These are phyloP conservation scores for Russula ochroleuca DNA, from an alignment of 768 basidiomycete species.

Conservation along the genomic window DNA sequence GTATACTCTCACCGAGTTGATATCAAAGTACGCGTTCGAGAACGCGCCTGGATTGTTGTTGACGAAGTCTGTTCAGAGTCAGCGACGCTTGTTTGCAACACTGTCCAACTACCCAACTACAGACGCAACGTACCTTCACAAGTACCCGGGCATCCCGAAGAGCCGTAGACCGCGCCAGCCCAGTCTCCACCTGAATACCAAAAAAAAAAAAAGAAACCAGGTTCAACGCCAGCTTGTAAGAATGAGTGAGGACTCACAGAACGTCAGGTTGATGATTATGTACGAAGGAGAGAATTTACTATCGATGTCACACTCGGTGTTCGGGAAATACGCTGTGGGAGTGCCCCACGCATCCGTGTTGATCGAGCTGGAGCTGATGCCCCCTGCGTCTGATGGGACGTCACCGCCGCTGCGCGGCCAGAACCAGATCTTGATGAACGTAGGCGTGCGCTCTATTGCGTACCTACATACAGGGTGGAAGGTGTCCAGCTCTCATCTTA, in stretches of 20 bases:
- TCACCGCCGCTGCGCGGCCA: constrained; percentile 49
- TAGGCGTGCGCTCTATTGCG: constrained; percentile 55
- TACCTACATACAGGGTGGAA: constrained; percentile 40
- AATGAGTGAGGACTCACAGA: constrained; percentile 46
- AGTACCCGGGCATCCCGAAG: constrained; percentile 50
- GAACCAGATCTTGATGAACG: constrained; percentile 66
- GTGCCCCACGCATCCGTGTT: constrained; percentile 56
- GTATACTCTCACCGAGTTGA: constrained; percentile 56
- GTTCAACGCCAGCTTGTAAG: neutral
- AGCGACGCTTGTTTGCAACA: neutral
- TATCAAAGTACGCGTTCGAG: constrained; percentile 64
- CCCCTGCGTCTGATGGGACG: constrained; percentile 46
- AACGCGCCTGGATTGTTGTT: constrained; percentile 66
- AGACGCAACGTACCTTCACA: constrained; percentile 43
- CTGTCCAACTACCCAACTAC: neutral
- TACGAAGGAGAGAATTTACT: constrained; percentile 53
- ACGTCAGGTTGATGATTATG: constrained; percentile 66
- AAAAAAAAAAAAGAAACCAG: neutral
- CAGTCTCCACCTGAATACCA: constrained; percentile 42
- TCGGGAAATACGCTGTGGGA: constrained; percentile 60
- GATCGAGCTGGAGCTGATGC: constrained; percentile 42
- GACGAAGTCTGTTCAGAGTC: constrained; percentile 53
- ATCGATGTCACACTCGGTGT: constrained; percentile 51
- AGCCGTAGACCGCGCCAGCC: constrained; percentile 47
- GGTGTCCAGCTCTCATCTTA: neutral